A percentile compares a stretch with the other conserved stretches of the same genome.
Evolutionary conservation across 192 early-diverging fungal species (phyloP).

Genomic region (Backusella tarrabulga): DNA sequence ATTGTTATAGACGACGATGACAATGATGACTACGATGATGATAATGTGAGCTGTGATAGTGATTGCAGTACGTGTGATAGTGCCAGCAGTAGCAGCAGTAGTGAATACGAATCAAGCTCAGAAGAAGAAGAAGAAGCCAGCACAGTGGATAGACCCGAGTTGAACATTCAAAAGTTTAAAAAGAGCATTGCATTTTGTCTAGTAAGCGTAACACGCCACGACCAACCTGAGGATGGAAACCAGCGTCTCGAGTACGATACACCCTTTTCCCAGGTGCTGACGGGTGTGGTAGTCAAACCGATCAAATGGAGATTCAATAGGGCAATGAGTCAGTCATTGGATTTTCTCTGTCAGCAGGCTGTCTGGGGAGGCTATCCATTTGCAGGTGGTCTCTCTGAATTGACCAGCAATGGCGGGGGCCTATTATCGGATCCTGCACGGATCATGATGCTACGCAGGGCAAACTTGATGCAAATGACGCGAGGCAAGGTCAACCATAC

Average conservation of each 20-base stretch:
- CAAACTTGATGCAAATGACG: constrained; percentile 34
- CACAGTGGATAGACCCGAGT: neutral
- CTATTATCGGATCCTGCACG: constrained; percentile 41
- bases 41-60: neutral
- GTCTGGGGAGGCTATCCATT: constrained; percentile 48
- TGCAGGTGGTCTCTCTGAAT: constrained; percentile 39
- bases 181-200: neutral
- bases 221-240: neutral
- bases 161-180: constrained; percentile 1
- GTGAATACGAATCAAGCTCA: neutral
- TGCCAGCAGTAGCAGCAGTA: constrained; percentile 4
- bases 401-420: constrained; percentile 39
- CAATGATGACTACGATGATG: neutral
- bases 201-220: neutral
- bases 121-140: neutral
- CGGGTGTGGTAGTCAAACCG: neutral
- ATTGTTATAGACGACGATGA: neutral
- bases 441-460: constrained; percentile 39
- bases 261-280: constrained; percentile 14
- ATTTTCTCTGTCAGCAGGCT: constrained; percentile 43
- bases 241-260: constrained; percentile 18
- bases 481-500: constrained; percentile 23
- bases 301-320: constrained; percentile 37
- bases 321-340: constrained; percentile 35
- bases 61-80: neutral